Percentiles rank a stretch among this genome's conserved stretches.
Conservation (phyloP, 1,284 basidiomycete genomes). For the Ceratobasidium sp. region DNA sequence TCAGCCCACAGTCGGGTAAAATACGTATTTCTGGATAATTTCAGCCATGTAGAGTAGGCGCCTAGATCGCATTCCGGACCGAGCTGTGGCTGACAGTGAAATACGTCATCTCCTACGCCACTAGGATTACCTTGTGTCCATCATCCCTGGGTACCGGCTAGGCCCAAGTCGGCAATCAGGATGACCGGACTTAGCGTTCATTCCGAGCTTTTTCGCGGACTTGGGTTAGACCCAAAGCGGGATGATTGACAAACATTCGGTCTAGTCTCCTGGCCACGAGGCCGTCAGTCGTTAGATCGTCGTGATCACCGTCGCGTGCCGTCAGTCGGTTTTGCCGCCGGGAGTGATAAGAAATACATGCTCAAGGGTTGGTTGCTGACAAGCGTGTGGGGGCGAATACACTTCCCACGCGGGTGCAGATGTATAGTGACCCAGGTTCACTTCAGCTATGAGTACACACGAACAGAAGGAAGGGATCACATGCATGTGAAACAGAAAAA, state of each 20-base stretch:
- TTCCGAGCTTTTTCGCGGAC: slow-evolving; percentile 9
- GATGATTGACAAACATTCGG: slow-evolving; percentile 23
- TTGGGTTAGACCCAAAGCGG: slow-evolving; percentile 5
- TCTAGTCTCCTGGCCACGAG: slow-evolving; percentile 43
- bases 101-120: slow-evolving; percentile 41
- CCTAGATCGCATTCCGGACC: slow-evolving; percentile 11
- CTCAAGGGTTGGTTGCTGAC: slow-evolving; percentile 8
- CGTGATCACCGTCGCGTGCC: slow-evolving; percentile 42
- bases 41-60: slow-evolving; percentile 13
- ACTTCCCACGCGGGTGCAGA: slow-evolving; percentile 28
- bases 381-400: background rate
- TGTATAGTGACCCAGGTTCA: slow-evolving; percentile 41
- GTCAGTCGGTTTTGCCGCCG: slow-evolving; percentile 31
- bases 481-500: slow-evolving; percentile 42
- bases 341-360: slow-evolving; percentile 35
- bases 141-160: slow-evolving; percentile 22
- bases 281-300: slow-evolving; percentile 29
- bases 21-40: slow-evolving; percentile 14
- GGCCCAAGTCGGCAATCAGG: slow-evolving; percentile 1
- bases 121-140: background rate
- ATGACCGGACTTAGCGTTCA: slow-evolving; percentile 10
- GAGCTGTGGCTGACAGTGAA: slow-evolving; percentile 15
- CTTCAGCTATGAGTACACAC: slow-evolving; percentile 42
- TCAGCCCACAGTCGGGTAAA: background rate
- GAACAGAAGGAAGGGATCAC: slow-evolving; percentile 36